Evolutionary conservation across 768 basidiomycete genomes (phyloP).

Genomic region (Lenzites betulinus): DNA sequence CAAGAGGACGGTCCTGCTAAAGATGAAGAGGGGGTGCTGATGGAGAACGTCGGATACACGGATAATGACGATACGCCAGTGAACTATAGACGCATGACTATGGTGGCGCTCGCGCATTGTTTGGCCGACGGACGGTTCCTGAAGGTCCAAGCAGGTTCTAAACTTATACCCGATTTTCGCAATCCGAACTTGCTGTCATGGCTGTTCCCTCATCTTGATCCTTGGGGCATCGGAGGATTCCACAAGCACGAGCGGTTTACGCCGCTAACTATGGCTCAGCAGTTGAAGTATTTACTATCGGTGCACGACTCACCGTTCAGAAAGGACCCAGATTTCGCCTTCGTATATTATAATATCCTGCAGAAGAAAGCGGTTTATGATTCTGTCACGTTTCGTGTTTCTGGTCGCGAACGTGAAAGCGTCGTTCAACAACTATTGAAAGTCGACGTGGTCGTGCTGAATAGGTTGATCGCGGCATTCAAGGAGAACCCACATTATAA

Average conservation of each 20-base stretch:
- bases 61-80: neutral
- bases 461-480: neutral
- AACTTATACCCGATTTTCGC: slow-evolving; percentile 7
- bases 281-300: neutral
- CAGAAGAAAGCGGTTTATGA: slow-evolving; percentile 18
- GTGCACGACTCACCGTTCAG: slow-evolving; percentile 5
- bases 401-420: neutral
- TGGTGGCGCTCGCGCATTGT: neutral
- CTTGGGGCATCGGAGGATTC: slow-evolving; percentile 20
- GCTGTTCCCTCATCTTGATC: too few relatives aligned
- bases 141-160: neutral
- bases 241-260: neutral
- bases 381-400: neutral
- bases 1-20: neutral
- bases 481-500: neutral
- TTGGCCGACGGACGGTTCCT: neutral
- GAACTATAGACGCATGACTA: neutral
- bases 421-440: neutral
- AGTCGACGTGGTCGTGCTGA: neutral
- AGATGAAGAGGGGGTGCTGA: neutral
- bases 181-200: slow-evolving; percentile 10
- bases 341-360: slow-evolving; percentile 22
- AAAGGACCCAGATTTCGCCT: slow-evolving; percentile 18
- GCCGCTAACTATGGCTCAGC: neutral
- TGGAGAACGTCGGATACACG: neutral